These are phyloP conservation scores for Quercus gilva DNA, from an alignment of 306 rosid genomes.

Conservation along the genomic window DNA sequence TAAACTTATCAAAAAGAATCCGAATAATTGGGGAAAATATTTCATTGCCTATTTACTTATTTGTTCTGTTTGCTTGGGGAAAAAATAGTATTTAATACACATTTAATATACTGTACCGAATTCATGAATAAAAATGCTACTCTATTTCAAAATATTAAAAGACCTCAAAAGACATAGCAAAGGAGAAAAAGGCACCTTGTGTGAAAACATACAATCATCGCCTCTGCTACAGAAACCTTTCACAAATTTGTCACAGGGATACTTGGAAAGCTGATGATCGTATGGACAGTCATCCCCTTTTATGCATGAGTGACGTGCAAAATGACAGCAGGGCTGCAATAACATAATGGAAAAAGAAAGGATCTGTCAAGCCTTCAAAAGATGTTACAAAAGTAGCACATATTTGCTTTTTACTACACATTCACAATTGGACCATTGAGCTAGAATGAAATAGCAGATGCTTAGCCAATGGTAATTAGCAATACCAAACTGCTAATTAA, in stretches of 20 bases:
- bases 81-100: background rate
- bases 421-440: background rate
- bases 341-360: slow-evolving; percentile 19
- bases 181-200: slow-evolving; percentile 55
- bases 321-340: slow-evolving; percentile 75
- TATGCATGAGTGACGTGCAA: slow-evolving; percentile 77
- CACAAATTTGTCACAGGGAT: slow-evolving; percentile 66
- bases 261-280: slow-evolving; percentile 82
- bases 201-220: slow-evolving; percentile 66
- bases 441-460: background rate
- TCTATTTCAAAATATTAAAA: background rate
- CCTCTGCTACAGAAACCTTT: slow-evolving; percentile 76
- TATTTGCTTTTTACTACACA: background rate
- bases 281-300: slow-evolving; percentile 89
- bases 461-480: background rate
- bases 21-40: background rate
- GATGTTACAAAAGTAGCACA: background rate
- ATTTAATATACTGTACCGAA: background rate
- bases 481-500: background rate
- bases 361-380: background rate
- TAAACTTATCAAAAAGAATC: background rate
- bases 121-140: background rate
- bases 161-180: background rate
- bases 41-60: background rate
- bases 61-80: background rate